Evolutionary conservation across 148 eudicot species (phyloP).

Genomic region (Persicaria tinctoria): DNA sequence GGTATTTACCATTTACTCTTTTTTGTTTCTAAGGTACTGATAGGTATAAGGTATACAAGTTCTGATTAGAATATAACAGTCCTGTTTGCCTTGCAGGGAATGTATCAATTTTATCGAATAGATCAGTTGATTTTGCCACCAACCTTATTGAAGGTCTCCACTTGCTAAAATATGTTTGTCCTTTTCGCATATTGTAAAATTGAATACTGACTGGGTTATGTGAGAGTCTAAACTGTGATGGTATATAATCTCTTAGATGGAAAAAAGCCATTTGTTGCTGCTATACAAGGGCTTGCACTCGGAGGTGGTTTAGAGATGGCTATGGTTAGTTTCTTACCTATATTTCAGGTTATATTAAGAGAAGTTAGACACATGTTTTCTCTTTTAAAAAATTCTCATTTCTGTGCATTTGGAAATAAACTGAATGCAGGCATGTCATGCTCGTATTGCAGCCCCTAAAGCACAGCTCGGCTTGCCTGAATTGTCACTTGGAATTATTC

Average conservation of each 20-base stretch:
- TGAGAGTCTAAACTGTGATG: constrained; percentile 8
- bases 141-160: constrained; percentile 71
- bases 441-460: constrained; percentile 72
- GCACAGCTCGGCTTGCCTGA: constrained; percentile 91
- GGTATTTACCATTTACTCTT: constrained; percentile 31
- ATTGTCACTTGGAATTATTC: constrained; percentile 80
- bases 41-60: neutral
- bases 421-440: constrained; percentile 70
- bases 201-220: neutral
- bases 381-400: neutral
- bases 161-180: neutral
- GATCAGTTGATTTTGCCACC: constrained; percentile 56
- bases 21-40: neutral
- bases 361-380: neutral
- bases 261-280: constrained; percentile 84
- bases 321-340: constrained; percentile 46
- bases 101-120: constrained; percentile 45
- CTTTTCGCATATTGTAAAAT: neutral
- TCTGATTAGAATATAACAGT: neutral
- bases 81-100: constrained; percentile 44
- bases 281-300: constrained; percentile 82
- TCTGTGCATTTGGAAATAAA: constrained; percentile 2
- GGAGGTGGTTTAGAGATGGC: constrained; percentile 94
- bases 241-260: constrained; percentile 46
- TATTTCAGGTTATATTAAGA: neutral